Evolutionary conservation across 1,139 yeast species (phyloP).

Genomic region (Geotrichum cucujoidarum): DNA sequence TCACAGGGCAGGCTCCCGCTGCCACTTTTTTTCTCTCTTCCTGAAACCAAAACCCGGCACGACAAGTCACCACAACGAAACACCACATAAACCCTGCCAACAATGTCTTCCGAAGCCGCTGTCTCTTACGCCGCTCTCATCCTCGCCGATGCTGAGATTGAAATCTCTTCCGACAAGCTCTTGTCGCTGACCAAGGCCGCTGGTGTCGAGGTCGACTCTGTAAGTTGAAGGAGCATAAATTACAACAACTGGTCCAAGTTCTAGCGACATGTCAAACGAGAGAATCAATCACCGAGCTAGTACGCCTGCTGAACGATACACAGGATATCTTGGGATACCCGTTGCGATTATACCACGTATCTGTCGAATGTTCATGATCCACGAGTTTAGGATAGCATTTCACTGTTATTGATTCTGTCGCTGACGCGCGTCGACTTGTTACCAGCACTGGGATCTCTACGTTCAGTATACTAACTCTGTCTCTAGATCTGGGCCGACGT

Average conservation of each 20-base stretch:
- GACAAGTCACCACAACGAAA: constrained; percentile 7
- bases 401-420: too few relatives aligned
- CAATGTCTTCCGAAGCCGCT: constrained; percentile 38
- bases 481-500: constrained; percentile 81
- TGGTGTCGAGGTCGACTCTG: constrained; percentile 74
- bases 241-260: too few relatives aligned
- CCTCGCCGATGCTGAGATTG: constrained; percentile 93
- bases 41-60: background rate
- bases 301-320: too few relatives aligned
- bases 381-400: too few relatives aligned
- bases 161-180: constrained; percentile 85
- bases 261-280: too few relatives aligned
- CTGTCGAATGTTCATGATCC: too few relatives aligned
- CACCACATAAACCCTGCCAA: too few relatives aligned
- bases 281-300: too few relatives aligned
- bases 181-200: constrained; percentile 80
- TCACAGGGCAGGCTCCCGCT: background rate
- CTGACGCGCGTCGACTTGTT: too few relatives aligned
- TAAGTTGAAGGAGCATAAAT: constrained; percentile 31
- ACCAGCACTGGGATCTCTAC: too few relatives aligned
- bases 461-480: constrained; percentile 1
- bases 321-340: too few relatives aligned
- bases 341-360: too few relatives aligned
- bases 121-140: constrained; percentile 75
- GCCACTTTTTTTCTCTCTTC: background rate